Conservation (phyloP, 768 basidiomycete species). For the Termitomyces sp. region DNA sequence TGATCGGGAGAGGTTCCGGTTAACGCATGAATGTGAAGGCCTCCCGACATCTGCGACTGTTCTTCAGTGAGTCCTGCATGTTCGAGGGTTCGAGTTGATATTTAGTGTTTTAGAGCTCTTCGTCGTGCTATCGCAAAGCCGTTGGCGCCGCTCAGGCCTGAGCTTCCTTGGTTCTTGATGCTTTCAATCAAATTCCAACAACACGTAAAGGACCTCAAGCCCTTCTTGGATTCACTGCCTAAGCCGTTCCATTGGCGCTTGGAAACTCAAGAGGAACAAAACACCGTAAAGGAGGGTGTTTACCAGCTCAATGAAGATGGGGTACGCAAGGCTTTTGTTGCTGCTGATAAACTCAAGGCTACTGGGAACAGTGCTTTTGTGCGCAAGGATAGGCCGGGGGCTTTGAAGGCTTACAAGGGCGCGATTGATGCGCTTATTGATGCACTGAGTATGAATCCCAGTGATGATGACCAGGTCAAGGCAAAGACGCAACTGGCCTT, state of each 20-base stretch:
- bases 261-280: slow-evolving; percentile 28
- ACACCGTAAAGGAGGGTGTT: slow-evolving; percentile 2
- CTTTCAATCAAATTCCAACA: too few relatives aligned
- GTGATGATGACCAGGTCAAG: slow-evolving; percentile 22
- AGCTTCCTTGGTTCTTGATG: too few relatives aligned
- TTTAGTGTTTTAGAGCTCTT: slow-evolving; percentile 19
- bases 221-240: slow-evolving; percentile 28
- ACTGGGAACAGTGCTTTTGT: slow-evolving; percentile 25
- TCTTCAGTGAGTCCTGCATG: too few relatives aligned
- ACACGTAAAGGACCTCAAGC: too few relatives aligned
- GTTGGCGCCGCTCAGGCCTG: too few relatives aligned
- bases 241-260: slow-evolving; percentile 30
- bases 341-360: slow-evolving; percentile 26
- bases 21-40: too few relatives aligned
- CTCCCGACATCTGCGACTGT: too few relatives aligned
- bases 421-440: slow-evolving; percentile 27
- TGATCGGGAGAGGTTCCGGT: slow-evolving; percentile 14
- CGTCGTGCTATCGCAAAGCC: slow-evolving; percentile 7
- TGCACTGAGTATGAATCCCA: slow-evolving; percentile 25
- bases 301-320: slow-evolving; percentile 26
- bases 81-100: too few relatives aligned
- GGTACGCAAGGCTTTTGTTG: slow-evolving; percentile 19
- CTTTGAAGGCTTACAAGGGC: slow-evolving; percentile 29
- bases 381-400: slow-evolving; percentile 25
- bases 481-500: slow-evolving; percentile 27